A percentile compares a stretch with the other conserved stretches of the same genome.
Conservation (phyloP, 805 yeast species). For the Candida khao-thaluensis region DNA sequence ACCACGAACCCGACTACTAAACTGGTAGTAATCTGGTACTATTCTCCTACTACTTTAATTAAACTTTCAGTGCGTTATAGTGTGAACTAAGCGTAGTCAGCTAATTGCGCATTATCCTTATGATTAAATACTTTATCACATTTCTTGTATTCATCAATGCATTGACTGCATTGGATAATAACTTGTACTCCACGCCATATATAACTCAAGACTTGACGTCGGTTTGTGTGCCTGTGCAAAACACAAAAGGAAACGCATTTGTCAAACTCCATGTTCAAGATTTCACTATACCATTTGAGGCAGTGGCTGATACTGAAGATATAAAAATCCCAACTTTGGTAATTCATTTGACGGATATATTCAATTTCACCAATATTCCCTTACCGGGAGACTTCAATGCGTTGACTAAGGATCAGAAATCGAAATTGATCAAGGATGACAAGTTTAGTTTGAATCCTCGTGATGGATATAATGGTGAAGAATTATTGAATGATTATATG, state of each 20-base stretch:
- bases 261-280: conserved; percentile 1
- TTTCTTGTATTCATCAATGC: not conserved
- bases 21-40: too few relatives aligned
- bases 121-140: not conserved
- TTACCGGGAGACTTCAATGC: conserved; percentile 15
- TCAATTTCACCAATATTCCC: conserved; percentile 21
- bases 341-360: conserved; percentile 24
- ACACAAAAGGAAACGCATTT: conserved; percentile 7
- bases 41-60: too few relatives aligned
- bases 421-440: conserved; percentile 6
- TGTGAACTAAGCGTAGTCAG: too few relatives aligned
- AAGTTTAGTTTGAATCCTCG: conserved; percentile 8
- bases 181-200: conserved; percentile 1
- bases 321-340: conserved; percentile 24
- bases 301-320: not conserved
- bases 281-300: not conserved
- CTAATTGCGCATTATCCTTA: too few relatives aligned
- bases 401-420: not conserved
- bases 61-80: too few relatives aligned
- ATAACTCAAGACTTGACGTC: not conserved
- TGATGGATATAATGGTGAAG: not conserved
- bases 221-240: conserved; percentile 10
- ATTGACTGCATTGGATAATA: not conserved
- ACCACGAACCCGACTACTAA: too few relatives aligned
- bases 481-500: conserved; percentile 3